A percentile compares a stretch with the other conserved stretches of the same genome.
Evolutionary conservation across 192 early-diverging fungal genomes (phyloP).

Genomic region (Thoreauomyces humboldtii): DNA sequence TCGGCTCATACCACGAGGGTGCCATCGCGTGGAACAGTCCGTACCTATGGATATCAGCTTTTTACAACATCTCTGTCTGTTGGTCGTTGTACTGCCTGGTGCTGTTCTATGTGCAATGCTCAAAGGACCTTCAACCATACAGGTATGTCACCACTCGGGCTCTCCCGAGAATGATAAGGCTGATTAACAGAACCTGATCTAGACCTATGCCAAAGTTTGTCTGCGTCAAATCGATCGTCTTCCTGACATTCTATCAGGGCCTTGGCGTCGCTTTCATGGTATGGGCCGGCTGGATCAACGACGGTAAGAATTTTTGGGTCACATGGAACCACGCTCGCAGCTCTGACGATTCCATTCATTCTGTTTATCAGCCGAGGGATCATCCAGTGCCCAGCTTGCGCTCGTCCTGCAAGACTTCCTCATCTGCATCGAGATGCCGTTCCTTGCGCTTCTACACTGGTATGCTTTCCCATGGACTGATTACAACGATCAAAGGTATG

Average conservation of each 20-base stretch:
- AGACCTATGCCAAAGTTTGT: slow-evolving; percentile 93
- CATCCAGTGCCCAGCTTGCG: slow-evolving; percentile 67
- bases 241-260: slow-evolving; percentile 93
- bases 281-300: slow-evolving; percentile 67
- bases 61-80: slow-evolving; percentile 89
- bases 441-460: slow-evolving; percentile 76
- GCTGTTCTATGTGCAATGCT: slow-evolving; percentile 66
- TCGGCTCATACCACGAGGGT: slow-evolving; percentile 78
- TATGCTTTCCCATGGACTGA: slow-evolving; percentile 78
- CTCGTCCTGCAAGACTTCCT: slow-evolving; percentile 86
- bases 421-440: slow-evolving; percentile 88
- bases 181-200: no score
- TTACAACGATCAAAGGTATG: slow-evolving; percentile 60
- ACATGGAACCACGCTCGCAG: background rate
- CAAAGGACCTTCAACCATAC: slow-evolving; percentile 30
- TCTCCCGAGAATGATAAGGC: background rate
- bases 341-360: background rate
- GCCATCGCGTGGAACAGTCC: slow-evolving; percentile 61
- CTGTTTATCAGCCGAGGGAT: slow-evolving; percentile 30
- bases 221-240: slow-evolving; percentile 89
- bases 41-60: slow-evolving; percentile 78
- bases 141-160: slow-evolving; percentile 22
- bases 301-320: slow-evolving; percentile 43
- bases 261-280: slow-evolving; percentile 80
- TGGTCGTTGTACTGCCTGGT: slow-evolving; percentile 81